Conservation (phyloP, 108 stramenopile genomes). For the Nitzschia inconspicua region DNA sequence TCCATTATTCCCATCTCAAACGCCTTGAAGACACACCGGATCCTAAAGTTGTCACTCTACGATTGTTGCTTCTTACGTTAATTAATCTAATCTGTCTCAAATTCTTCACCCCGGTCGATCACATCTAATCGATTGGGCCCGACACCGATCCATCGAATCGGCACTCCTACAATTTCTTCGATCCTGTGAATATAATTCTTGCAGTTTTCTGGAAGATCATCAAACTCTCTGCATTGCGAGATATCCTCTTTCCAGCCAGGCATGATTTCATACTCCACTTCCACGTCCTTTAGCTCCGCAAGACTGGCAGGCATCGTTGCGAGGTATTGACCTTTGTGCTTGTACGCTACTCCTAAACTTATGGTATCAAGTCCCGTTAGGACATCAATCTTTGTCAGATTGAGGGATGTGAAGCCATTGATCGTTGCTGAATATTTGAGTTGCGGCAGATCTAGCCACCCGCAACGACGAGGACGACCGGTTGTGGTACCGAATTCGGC, state of each 20-base stretch:
- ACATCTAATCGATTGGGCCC: slow-evolving; percentile 93
- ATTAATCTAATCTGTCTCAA: slow-evolving; percentile 46
- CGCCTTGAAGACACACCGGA: neutral
- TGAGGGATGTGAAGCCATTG: slow-evolving; percentile 96
- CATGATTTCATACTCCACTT: slow-evolving; percentile 93
- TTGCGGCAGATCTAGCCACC: slow-evolving; percentile 98
- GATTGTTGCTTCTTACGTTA: too few species aligned
- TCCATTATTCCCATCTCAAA: neutral
- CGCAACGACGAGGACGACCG: slow-evolving; percentile 90
- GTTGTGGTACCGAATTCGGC: slow-evolving; percentile 98
- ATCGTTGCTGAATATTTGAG: slow-evolving; percentile 91
- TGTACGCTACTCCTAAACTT: slow-evolving; percentile 85
- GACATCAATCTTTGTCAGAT: slow-evolving; percentile 98
- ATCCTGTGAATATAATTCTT: slow-evolving; percentile 90
- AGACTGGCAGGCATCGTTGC: slow-evolving; percentile 92
- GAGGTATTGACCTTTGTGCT: slow-evolving; percentile 82
- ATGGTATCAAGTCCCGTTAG: slow-evolving; percentile 88
- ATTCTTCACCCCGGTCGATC: slow-evolving; percentile 85
- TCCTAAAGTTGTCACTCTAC: neutral
- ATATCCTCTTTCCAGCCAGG: slow-evolving; percentile 98
- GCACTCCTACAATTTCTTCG: slow-evolving; percentile 90
- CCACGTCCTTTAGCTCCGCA: slow-evolving; percentile 73
- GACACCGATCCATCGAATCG: slow-evolving; percentile 97
- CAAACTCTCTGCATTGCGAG: slow-evolving; percentile 77
- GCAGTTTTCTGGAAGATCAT: slow-evolving; percentile 92